These are phyloP conservation scores for Trifolium fragiferum DNA, from an alignment of 306 rosid genomes.

Conservation along the genomic window DNA sequence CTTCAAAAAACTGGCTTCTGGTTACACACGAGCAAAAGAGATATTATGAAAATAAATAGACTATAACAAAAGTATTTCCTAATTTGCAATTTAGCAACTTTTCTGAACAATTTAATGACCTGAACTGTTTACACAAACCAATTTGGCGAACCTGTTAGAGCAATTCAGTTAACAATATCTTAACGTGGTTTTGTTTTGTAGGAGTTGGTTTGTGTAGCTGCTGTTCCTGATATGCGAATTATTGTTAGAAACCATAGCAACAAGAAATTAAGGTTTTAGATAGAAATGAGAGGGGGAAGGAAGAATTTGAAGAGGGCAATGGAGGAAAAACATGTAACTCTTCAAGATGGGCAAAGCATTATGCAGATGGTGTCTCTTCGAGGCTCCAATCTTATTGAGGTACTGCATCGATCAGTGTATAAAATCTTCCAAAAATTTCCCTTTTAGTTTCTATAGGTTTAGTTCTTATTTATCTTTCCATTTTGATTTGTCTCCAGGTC, in stretches of 20 bases:
- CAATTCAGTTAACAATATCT: too few species aligned
- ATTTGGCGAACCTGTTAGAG: too few species aligned
- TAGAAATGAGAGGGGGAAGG: slow-evolving; percentile 82
- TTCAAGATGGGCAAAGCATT: slow-evolving; percentile 63
- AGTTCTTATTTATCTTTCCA: slow-evolving; percentile 3
- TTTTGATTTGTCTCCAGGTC: slow-evolving; percentile 55
- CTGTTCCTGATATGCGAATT: slow-evolving; percentile 12
- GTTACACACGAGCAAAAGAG: too few species aligned
- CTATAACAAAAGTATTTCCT: too few species aligned
- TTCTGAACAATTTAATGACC: too few species aligned
- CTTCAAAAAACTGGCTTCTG: too few species aligned
- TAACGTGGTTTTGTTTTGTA: background rate
- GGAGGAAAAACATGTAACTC: slow-evolving; percentile 53
- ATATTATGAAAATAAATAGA: too few species aligned
- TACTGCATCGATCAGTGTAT: too few species aligned
- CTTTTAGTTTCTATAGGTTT: background rate
- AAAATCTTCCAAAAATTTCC: background rate
- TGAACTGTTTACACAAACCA: too few species aligned
- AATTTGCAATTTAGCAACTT: too few species aligned
- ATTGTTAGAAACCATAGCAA: slow-evolving; percentile 2
- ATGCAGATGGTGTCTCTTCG: slow-evolving; percentile 80
- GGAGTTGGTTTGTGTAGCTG: background rate
- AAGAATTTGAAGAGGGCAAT: slow-evolving; percentile 82
- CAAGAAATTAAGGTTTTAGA: slow-evolving; percentile 16
- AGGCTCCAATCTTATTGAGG: slow-evolving; percentile 86